These are phyloP conservation scores for Naematelia encephala DNA, from an alignment of 768 basidiomycete genomes.

Conservation along the genomic window DNA sequence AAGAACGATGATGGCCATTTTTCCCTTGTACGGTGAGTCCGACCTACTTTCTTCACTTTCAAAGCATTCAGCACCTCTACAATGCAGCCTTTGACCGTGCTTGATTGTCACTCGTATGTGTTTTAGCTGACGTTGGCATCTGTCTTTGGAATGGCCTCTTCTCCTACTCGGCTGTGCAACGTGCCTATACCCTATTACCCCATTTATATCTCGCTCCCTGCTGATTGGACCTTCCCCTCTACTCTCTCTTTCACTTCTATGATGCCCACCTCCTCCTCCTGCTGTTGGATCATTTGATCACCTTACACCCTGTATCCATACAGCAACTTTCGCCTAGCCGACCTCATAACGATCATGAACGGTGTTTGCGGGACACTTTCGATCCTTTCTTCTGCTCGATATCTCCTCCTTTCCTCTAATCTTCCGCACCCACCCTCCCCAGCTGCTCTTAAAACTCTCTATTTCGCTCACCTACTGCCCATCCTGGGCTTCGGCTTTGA, in stretches of 20 bases:
- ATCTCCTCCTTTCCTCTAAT: constrained; percentile 70
- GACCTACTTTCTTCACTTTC: too few species aligned
- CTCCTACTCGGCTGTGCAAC: too few species aligned
- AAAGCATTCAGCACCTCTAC: too few species aligned
- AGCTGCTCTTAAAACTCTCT: constrained; percentile 72
- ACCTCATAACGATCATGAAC: constrained; percentile 98
- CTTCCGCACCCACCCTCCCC: constrained; percentile 92
- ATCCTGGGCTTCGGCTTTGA: constrained; percentile 95
- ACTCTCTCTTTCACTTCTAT: neutral
- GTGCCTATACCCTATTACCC: neutral
- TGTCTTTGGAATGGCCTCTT: too few species aligned
- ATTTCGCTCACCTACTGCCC: constrained; percentile 77
- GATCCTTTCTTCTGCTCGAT: constrained; percentile 86
- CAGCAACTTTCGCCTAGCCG: constrained; percentile 96
- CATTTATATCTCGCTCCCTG: neutral
- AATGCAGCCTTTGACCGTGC: too few species aligned
- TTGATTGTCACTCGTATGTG: too few species aligned
- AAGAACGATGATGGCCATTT: constrained; percentile 92
- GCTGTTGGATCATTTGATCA: neutral
- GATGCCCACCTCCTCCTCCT: neutral
- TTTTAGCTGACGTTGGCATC: too few species aligned
- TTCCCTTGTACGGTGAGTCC: constrained; percentile 80
- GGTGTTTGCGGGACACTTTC: constrained; percentile 96
- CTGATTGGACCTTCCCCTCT: neutral
- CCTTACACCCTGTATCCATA: neutral